A percentile compares a stretch with the other conserved stretches of the same genome.
Evolutionary conservation across 306 rosid species (phyloP).

Genomic region (apple (Malus domestica)): ASM211411v1 NC_041802.1:27545001-27545500

Average conservation of each 20-base stretch:
- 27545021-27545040: too few relatives aligned
- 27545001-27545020: too few relatives aligned
- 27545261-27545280: neutral
- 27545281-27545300: slow-evolving; percentile 9
- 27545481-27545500: neutral
- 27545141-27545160: neutral
- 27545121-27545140: neutral
- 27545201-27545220: slow-evolving; percentile 18
- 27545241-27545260: slow-evolving; percentile 18
- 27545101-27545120: neutral
- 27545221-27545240: slow-evolving; percentile 20
- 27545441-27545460: neutral
- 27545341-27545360: neutral
- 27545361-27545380: slow-evolving; percentile 2
- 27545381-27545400: neutral
- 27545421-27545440: neutral
- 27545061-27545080: too few relatives aligned
- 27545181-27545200: slow-evolving; percentile 1
- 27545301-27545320: neutral
- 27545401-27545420: neutral
- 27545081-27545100: too few relatives aligned
- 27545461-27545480: neutral
- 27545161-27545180: neutral
- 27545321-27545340: neutral
- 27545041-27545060: too few relatives aligned